Base-by-base conservation (phyloP, 495 filamentous ascomycete genomes). In the Penicillium samsonianum region DNA sequence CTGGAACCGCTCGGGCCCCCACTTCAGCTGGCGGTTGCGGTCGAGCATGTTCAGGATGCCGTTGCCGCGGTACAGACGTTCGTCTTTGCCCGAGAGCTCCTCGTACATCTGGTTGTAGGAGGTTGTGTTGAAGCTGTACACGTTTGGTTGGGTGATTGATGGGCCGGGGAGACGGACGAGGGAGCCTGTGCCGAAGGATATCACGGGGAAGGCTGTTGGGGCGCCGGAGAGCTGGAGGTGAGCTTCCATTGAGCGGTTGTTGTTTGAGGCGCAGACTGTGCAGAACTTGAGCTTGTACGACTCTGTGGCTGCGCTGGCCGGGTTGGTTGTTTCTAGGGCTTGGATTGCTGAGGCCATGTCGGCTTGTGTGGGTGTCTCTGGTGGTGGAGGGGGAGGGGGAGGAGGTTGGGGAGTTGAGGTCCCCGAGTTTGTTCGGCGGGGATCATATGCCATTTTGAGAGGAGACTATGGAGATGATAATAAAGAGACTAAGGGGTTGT, bases 221-320 rank as follows among this genome's bases (percentile, higher is more conserved):
- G 90, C 88, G 47, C 86, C 78, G 8, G 95, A 87, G 26, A 99
- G 86, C 31, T 88, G 88, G 20, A 96, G 86, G 73, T 99, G 95
- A 11, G 91, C 92, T 82, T 98, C 94, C 94, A 98, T 98, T 5
- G 92, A 96, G 83, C 92, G 86, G 67, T 98, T 97, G 64, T 97
- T 86, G 67, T 99, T 98, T 64, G 91, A 96, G 5, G 94, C 94
- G 73, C 95, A 99, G 37, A 99, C 94, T 3, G 95, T 99, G 81
- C 95, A 99, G 76, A 98, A 97, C 65, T 88, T 94, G 41, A 99
- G 80, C 68, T 90, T 95, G 80, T 85, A 94, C 23, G 71, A 81
- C 76, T 84, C 81, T 73, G 79, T 79, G 71, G 68, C 63, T 70
- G 75, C 70, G 65, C 60, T 67, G 60, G 65, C 58, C 19, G 49